phyloP scores from a whole-genome alignment of 257 asterid genomes.

The Plantago major region DNA sequence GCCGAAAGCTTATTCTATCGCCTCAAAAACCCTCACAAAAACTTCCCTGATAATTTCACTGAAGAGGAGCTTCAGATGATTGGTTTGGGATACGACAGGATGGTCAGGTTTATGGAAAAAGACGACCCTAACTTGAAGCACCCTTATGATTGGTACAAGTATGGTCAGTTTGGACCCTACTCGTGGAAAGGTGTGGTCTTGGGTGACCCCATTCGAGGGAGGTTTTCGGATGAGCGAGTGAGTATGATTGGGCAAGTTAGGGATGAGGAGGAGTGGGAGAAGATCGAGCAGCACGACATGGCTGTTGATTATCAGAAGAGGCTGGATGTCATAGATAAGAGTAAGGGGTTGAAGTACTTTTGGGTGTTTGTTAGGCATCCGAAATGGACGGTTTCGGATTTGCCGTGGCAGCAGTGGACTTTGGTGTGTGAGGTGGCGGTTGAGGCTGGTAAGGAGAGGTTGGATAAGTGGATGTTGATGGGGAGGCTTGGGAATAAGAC shows the following conservation, averaged over 20 bases:
- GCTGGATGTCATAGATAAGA: slow-evolving; percentile 56
- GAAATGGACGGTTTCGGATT: slow-evolving; percentile 72
- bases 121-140: slow-evolving; percentile 94
- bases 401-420: slow-evolving; percentile 97
- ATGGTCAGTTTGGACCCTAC: slow-evolving; percentile 93
- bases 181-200: slow-evolving; percentile 96
- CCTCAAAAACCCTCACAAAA: slow-evolving; percentile 78
- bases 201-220: slow-evolving; percentile 86
- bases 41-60: slow-evolving; percentile 71
- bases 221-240: slow-evolving; percentile 70
- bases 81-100: slow-evolving; percentile 86
- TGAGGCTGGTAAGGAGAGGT: slow-evolving; percentile 77
- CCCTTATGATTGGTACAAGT: slow-evolving; percentile 93
- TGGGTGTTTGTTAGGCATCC: slow-evolving; percentile 99
- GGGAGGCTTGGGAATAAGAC: slow-evolving; percentile 84
- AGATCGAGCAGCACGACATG: slow-evolving; percentile 89
- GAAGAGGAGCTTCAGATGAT: slow-evolving; percentile 93
- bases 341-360: slow-evolving; percentile 41
- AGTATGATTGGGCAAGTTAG: slow-evolving; percentile 74
- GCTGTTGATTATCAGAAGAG: slow-evolving; percentile 57
- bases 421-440: slow-evolving; percentile 78
- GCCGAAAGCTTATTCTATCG: slow-evolving; percentile 78
- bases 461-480: slow-evolving; percentile 97
- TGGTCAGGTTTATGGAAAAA: slow-evolving; percentile 85
- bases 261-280: slow-evolving; percentile 93